phyloP scores from a whole-genome alignment of 306 rosid species.

The Ormosia emarginata region DNA sequence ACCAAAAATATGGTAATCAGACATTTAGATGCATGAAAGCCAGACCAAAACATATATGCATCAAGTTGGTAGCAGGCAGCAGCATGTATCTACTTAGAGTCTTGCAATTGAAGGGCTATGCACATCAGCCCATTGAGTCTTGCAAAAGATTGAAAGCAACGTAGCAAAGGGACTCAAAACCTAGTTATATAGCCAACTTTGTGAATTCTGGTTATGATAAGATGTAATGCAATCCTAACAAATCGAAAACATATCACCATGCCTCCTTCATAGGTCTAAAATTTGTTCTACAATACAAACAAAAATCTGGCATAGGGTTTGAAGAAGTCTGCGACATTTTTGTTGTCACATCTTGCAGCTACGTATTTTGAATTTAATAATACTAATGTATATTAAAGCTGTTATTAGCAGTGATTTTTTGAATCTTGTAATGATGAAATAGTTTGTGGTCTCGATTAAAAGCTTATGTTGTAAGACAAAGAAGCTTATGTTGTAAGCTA shows the following conservation, averaged over 20 bases:
- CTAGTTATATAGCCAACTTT: neutral
- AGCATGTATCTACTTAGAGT: neutral
- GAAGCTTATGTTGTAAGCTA: too few species aligned
- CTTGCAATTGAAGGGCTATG: neutral
- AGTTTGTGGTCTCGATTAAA: too few species aligned
- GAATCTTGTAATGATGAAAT: too few species aligned
- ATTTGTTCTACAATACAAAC: neutral
- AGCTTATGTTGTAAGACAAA: too few species aligned
- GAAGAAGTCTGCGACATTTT: too few species aligned
- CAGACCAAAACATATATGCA: neutral
- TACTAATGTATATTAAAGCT: too few species aligned
- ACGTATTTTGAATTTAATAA: too few species aligned
- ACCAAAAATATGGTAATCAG: neutral
- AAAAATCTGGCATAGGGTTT: neutral
- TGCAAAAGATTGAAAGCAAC: neutral
- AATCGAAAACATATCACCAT: neutral
- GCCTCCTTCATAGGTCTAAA: neutral
- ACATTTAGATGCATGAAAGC: neutral
- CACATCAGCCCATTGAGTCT: neutral
- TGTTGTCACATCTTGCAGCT: too few species aligned
- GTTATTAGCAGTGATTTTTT: too few species aligned
- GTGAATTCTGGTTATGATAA: neutral
- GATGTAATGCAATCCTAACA: neutral
- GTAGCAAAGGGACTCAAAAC: neutral
- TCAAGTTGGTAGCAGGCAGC: conserved; percentile 5